phyloP scores from a whole-genome alignment of 192 early-diverging fungal genomes.

The Rhizoclosmatium sp. region DNA sequence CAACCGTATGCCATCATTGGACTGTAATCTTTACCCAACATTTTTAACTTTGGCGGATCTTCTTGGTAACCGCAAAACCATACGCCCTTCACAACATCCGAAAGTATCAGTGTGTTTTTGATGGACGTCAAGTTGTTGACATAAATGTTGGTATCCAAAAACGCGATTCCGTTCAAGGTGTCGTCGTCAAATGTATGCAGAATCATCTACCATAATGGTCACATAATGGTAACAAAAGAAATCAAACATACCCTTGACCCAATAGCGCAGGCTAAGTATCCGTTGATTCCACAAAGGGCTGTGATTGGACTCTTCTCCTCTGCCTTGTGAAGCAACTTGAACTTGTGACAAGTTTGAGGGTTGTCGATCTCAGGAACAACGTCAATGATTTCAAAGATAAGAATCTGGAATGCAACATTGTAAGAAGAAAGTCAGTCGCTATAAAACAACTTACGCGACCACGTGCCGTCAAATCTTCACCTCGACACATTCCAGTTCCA shows the following conservation, averaged over 20 bases:
- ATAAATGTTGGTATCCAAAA: slow-evolving; percentile 92
- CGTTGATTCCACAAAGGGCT: slow-evolving; percentile 83
- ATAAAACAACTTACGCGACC: slow-evolving; percentile 67
- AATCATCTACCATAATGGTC: slow-evolving; percentile 61
- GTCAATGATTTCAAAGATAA: slow-evolving; percentile 94
- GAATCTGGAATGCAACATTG: slow-evolving; percentile 61
- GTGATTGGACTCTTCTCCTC: slow-evolving; percentile 90
- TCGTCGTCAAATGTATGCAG: slow-evolving; percentile 86
- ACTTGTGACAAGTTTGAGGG: slow-evolving; percentile 92
- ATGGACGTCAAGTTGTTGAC: slow-evolving; percentile 81
- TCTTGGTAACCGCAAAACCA: slow-evolving; percentile 94
- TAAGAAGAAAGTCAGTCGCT: background rate
- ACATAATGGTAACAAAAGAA: background rate
- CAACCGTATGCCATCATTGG: slow-evolving; percentile 75
- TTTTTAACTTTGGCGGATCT: slow-evolving; percentile 85
- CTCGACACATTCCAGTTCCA: slow-evolving; percentile 85
- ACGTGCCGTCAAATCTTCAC: slow-evolving; percentile 90
- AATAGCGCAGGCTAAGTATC: slow-evolving; percentile 85
- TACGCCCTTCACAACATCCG: slow-evolving; percentile 85
- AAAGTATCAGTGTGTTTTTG: slow-evolving; percentile 88
- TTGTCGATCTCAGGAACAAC: slow-evolving; percentile 95
- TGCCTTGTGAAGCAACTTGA: slow-evolving; percentile 82
- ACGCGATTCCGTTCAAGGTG: slow-evolving; percentile 86
- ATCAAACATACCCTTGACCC: slow-evolving; percentile 76
- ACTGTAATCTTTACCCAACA: slow-evolving; percentile 90